Base-by-base conservation (phyloP, 2,329 filamentous ascomycete species). In the Alternaria arbusti region DNA sequence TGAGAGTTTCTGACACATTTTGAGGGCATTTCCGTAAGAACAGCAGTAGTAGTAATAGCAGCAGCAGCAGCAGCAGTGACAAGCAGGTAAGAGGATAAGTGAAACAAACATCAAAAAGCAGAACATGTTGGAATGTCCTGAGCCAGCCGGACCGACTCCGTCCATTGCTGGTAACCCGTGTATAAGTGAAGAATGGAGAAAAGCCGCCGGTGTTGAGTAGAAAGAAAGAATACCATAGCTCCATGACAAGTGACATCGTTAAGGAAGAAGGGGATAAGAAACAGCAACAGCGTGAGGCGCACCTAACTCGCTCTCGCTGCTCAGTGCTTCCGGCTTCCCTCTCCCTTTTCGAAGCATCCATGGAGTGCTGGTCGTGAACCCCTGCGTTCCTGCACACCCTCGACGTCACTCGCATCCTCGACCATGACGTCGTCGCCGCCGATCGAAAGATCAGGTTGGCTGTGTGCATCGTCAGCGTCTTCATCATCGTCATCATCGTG, bases 401-500 rank as follows among this genome's bases (percentile, higher is more conserved):
- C 79, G 13, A 79, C 76, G 50, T 81, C 79, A 60, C 79, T 80
- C 20, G 73, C 74, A 61, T 80, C 78, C 51, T 81, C 77, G 50
- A 80, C 78, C 30, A 80, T 71, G 47, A 80, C 78, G 65, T 77
- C 75, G 55, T 80, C 77, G 59, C 74, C 70, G 58, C 74, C 69
- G 64, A 80, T 74, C 43, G 75, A 70, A 43, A 77, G 68, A 58
- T 80, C 79, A 11, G 71, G 74, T 43, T 78, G 77, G 64, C 76
- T 78, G 51, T 72, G 74, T 46, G 77, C 72, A 61, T 79, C 78
- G 51, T 80, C 75, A 23, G 74, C 78, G 46, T 80, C 79, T 51
- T 81, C 80, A 44, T 83, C 81, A 57, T 84, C 83, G 60, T 85
- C 81, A 28, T 83, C 84, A 59, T 85, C 83, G 70, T 84, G 82